Conservation (phyloP, 1,139 yeast species). For the Lodderomyces orthopsilosis region DNA sequence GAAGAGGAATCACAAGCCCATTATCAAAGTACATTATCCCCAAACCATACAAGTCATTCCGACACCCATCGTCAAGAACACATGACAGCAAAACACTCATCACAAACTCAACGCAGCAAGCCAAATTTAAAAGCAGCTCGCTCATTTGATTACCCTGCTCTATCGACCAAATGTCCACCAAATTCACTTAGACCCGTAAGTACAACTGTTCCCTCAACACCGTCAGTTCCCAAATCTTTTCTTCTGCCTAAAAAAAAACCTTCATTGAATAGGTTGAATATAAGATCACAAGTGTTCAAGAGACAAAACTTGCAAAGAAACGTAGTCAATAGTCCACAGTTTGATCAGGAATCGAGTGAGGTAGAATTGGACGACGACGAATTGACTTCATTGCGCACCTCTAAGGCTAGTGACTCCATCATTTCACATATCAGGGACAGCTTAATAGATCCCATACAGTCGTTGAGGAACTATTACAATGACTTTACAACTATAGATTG, state of each 20-base stretch:
- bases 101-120: background rate
- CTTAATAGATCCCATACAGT: conserved; percentile 20
- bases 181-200: conserved; percentile 1
- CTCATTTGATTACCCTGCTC: background rate
- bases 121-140: background rate
- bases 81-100: background rate
- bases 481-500: conserved; percentile 72
- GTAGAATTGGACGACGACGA: conserved; percentile 11
- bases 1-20: background rate
- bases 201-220: conserved; percentile 14
- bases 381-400: conserved; percentile 17
- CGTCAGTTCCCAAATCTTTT: conserved; percentile 3
- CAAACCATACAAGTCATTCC: background rate
- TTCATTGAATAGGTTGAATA: conserved; percentile 23
- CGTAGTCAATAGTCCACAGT: background rate
- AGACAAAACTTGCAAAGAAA: background rate
- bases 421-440: conserved; percentile 18
- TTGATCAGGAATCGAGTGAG: background rate
- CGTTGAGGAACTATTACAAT: conserved; percentile 46
- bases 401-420: conserved; percentile 19
- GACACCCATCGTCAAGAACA: background rate
- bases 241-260: conserved; percentile 16
- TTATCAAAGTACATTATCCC: too few species aligned
- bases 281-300: conserved; percentile 19
- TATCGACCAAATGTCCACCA: background rate